These are phyloP conservation scores for Clohesyomyces aquaticus DNA, from an alignment of 495 filamentous ascomycete genomes.

Conservation along the genomic window DNA sequence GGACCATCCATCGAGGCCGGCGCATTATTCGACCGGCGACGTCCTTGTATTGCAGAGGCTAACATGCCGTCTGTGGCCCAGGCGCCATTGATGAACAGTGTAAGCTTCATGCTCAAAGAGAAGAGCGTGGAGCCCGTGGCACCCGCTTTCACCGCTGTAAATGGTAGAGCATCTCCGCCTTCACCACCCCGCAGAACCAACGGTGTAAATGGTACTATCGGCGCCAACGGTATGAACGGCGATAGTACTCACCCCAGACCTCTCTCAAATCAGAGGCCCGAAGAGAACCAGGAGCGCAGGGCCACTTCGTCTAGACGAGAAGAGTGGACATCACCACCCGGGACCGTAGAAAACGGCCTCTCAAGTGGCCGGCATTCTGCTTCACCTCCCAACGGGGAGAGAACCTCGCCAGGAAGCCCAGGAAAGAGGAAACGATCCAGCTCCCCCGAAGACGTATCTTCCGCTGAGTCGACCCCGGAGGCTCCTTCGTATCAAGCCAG, in stretches of 20 bases:
- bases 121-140: constrained; percentile 27
- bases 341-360: constrained; percentile 9
- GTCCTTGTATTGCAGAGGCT: constrained; percentile 3
- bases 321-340: constrained; percentile 17
- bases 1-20: background rate
- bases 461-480: constrained; percentile 13
- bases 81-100: constrained; percentile 28
- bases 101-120: constrained; percentile 36
- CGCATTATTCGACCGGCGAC: background rate
- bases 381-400: constrained; percentile 14
- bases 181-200: constrained; percentile 30
- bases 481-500: background rate
- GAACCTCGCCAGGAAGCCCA: constrained; percentile 16
- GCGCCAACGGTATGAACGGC: constrained; percentile 26
- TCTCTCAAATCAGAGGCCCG: constrained; percentile 10
- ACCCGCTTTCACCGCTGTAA: constrained; percentile 42
- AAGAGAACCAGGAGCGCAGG: constrained; percentile 18
- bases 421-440: constrained; percentile 37
- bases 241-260: constrained; percentile 31
- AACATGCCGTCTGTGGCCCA: constrained; percentile 39
- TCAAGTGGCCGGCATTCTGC: constrained; percentile 20
- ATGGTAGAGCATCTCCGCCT: constrained; percentile 36
- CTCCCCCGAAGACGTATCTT: constrained; percentile 27
- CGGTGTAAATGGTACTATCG: constrained; percentile 13
- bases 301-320: constrained; percentile 17